Evolutionary conservation across 2,329 filamentous ascomycete genomes (phyloP).

Genomic region (Anthostomella pinea): DNA sequence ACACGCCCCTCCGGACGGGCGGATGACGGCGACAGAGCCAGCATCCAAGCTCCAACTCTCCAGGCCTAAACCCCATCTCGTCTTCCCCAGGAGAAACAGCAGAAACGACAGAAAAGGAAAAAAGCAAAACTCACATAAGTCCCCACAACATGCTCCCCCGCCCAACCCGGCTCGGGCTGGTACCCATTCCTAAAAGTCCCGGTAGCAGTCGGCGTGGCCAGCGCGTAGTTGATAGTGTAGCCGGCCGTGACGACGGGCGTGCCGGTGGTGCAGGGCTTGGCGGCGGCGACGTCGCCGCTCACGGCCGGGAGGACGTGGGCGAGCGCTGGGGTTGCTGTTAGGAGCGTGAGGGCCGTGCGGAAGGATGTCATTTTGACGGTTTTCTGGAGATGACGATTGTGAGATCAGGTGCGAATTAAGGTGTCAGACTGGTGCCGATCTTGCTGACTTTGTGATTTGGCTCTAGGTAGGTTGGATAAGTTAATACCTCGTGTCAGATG

Average conservation of each 20-base stretch:
- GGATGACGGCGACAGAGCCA: too few species aligned
- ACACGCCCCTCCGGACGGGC: too few species aligned
- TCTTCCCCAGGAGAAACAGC: neutral
- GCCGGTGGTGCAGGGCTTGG: conserved; percentile 24
- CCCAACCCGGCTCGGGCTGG: conserved; percentile 27
- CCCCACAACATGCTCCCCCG: conserved; percentile 22
- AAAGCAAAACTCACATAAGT: conserved; percentile 24
- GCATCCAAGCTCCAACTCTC: too few species aligned
- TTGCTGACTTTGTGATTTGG: too few species aligned
- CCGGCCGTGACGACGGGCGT: conserved; percentile 26
- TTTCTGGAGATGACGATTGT: too few species aligned
- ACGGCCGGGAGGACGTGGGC: conserved; percentile 14
- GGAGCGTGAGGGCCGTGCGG: conserved; percentile 1
- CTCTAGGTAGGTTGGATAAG: too few species aligned
- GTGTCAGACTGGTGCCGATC: too few species aligned
- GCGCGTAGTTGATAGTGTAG: conserved; percentile 30
- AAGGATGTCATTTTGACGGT: too few species aligned
- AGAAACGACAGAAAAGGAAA: neutral
- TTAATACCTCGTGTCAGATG: too few species aligned
- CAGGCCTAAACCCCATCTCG: too few species aligned
- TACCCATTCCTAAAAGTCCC: conserved; percentile 18
- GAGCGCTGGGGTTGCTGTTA: too few species aligned
- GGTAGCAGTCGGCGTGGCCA: conserved; percentile 20
- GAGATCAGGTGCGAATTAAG: too few species aligned
- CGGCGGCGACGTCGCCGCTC: conserved; percentile 8